These are phyloP conservation scores for Cryphonectria japonica DNA, from an alignment of 2,329 filamentous ascomycete species.

Conservation along the genomic window DNA sequence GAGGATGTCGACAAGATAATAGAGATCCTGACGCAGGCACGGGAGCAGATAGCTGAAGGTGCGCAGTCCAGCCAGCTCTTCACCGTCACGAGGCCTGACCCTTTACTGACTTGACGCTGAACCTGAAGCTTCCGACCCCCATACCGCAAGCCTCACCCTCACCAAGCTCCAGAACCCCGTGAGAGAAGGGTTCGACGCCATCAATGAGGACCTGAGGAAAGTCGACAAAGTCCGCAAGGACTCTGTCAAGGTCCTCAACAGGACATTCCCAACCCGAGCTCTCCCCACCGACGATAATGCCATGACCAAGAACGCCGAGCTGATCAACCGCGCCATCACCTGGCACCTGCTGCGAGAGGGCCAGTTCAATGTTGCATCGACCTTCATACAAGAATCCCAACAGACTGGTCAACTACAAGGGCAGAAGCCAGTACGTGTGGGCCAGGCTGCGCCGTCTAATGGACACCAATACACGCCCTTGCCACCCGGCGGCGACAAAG, in stretches of 20 bases:
- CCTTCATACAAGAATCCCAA: conserved; percentile 75
- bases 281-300: conserved; percentile 81
- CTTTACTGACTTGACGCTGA: conserved; percentile 21
- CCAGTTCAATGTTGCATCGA: conserved; percentile 84
- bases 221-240: conserved; percentile 81
- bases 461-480: conserved; percentile 12
- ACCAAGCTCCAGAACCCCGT: conserved; percentile 86
- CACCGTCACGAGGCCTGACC: not conserved
- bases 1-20: conserved; percentile 84
- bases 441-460: not conserved
- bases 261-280: conserved; percentile 58
- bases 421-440: not conserved
- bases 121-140: conserved; percentile 59
- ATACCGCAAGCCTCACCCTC: conserved; percentile 72
- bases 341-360: conserved; percentile 97
- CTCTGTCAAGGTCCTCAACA: conserved; percentile 84
- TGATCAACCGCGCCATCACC: conserved; percentile 91
- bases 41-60: conserved; percentile 75
- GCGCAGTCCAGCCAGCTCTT: conserved; percentile 29
- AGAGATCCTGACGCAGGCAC: conserved; percentile 72
- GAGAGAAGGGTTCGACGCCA: conserved; percentile 76
- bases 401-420: conserved; percentile 33
- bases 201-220: conserved; percentile 81
- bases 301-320: conserved; percentile 71
- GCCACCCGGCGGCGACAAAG: conserved; percentile 21